Percentiles rank a stretch among this genome's conserved stretches.
phyloP scores from a whole-genome alignment of 768 basidiomycete species.

The Leccinum obscurum region DNA sequence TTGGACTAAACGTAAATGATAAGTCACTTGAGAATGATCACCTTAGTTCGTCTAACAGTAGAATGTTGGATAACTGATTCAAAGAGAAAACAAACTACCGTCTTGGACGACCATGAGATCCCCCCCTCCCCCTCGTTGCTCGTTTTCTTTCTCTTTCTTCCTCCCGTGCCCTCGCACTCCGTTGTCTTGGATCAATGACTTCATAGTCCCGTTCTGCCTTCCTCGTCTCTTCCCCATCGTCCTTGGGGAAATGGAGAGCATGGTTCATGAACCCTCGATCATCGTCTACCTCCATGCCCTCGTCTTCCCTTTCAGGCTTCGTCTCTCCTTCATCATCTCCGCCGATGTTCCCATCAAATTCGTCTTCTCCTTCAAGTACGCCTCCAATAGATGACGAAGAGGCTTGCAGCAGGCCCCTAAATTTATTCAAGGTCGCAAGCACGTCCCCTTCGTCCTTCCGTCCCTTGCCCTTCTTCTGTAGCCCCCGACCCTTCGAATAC shows the following conservation, averaged over 20 bases:
- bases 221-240: conserved; percentile 66
- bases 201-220: conserved; percentile 88
- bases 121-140: conserved; percentile 27
- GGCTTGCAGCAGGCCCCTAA: conserved; percentile 66
- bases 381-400: conserved; percentile 36
- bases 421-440: conserved; percentile 65
- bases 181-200: conserved; percentile 80
- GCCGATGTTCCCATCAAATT: conserved; percentile 17
- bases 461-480: conserved; percentile 56
- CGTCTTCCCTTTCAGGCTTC: conserved; percentile 39
- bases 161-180: conserved; percentile 72
- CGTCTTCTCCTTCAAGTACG: conserved; percentile 21
- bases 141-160: conserved; percentile 72
- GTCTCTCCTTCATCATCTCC: conserved; percentile 11
- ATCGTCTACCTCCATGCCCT: conserved; percentile 73
- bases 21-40: too few species aligned
- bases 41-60: too few species aligned
- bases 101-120: conserved; percentile 17
- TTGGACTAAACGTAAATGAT: too few species aligned
- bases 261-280: conserved; percentile 77
- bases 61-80: not conserved
- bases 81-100: conserved; percentile 15
- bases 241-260: conserved; percentile 74
- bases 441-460: conserved; percentile 73
- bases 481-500: conserved; percentile 66